phyloP scores from a whole-genome alignment of 2,329 filamentous ascomycete species.

The Bertia moriformis region DNA sequence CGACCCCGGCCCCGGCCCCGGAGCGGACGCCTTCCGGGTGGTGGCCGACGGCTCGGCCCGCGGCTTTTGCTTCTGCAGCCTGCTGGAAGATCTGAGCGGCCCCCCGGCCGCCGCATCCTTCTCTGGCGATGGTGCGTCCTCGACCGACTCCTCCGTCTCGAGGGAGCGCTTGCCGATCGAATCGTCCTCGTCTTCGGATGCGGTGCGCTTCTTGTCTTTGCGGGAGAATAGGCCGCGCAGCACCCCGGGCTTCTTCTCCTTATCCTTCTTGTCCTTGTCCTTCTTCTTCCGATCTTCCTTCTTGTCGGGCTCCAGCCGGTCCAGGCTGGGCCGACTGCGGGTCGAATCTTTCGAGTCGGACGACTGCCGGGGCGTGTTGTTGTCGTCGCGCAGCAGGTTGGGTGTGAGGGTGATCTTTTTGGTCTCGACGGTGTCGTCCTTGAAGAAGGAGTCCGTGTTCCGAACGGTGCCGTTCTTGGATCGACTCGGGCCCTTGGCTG shows the following conservation, averaged over 20 bases:
- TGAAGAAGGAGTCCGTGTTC: constrained; percentile 64
- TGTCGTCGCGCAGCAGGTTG: constrained; percentile 50
- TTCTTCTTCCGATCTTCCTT: constrained; percentile 23
- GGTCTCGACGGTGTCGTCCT: constrained; percentile 57
- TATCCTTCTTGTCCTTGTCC: constrained; percentile 40
- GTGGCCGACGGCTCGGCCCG: no score
- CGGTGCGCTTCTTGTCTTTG: constrained; percentile 11
- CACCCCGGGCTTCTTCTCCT: constrained; percentile 32
- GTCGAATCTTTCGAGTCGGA: constrained; percentile 34
- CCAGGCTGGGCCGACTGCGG: constrained; percentile 42
- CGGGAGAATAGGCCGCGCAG: constrained; percentile 38
- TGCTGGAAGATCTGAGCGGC: constrained; percentile 6
- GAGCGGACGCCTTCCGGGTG: no score
- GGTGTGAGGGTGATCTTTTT: constrained; percentile 64
- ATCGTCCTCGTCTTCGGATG: constrained; percentile 18
- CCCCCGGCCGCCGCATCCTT: constrained; percentile 7
- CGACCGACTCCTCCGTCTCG: constrained; percentile 1
- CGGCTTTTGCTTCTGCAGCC: constrained; percentile 5
- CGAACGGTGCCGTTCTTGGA: constrained; percentile 51
- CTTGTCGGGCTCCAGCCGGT: constrained; percentile 50
- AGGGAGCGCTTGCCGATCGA: constrained; percentile 7
- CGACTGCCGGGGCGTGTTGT: constrained; percentile 39
- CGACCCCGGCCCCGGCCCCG: no score
- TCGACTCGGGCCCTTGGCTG: no score
- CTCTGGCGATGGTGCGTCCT: constrained; percentile 11